Evolutionary conservation across 1,284 basidiomycete genomes (phyloP), one percentile per base, ranked within the genome.

Genomic region (Ceraceosorus guamensis): DNA sequence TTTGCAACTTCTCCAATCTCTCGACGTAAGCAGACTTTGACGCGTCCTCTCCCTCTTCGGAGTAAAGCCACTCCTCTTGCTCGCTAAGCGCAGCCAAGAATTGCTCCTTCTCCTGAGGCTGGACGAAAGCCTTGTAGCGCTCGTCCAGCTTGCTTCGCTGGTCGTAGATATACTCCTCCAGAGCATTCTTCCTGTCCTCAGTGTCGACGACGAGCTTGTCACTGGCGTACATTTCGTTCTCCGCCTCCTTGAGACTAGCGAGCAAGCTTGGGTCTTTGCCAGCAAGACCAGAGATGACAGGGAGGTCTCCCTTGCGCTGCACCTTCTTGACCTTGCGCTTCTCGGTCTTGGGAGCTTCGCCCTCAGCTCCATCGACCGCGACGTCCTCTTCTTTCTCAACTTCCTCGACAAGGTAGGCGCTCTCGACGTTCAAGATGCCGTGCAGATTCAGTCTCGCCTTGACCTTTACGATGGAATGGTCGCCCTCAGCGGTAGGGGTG

Each of bases 191-290:
- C 37, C 71, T 66, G 68, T 75, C 72, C 57, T 73, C 72, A 33
- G 73, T 75, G 70, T 75, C 73, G 39, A 70, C 60, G 50, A 75
- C 73, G 43, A 75, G 71, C 67, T 74, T 75, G 69, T 75, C 73
- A 56, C 65, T 70, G 37, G 70, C 64, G 61, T 71, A 66, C 58
- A 75, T 64, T 61, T 73, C 55, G 30, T 69, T 69, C 57, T 75
- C 73, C 48, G 50, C 53, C 63, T 75, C 71, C 68, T 74, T 75
- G 56, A 71, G 61, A 46, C 60, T 56, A 10, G 65, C 61, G 3
- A 73, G 57, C n/a, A 70, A 47, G 41, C 59, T 56, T 32, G 67
- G 54, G 45, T 73, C 66, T 59, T 66, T 66, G 49, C 58, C 58
- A 30, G 62, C 63, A 56, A 71, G 62, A 56, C 65, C 64, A 16